phyloP scores from a whole-genome alignment of 495 filamentous ascomycete species.

The Aspergillus incahuasiensis region DNA sequence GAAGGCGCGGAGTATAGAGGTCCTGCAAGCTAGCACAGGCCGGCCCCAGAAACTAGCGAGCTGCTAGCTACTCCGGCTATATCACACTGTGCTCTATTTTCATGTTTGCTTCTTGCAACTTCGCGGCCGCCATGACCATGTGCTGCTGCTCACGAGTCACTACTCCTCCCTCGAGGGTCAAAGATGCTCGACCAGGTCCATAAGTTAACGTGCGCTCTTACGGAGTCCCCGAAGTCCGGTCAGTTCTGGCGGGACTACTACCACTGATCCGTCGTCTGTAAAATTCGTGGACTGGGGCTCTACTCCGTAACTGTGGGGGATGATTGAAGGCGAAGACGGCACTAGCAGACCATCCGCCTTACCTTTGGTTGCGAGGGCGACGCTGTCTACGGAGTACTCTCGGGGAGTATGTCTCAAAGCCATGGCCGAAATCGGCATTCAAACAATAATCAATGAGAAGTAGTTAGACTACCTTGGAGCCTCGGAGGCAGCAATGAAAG shows the following conservation, averaged over 20 bases:
- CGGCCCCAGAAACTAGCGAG: background rate
- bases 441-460: too few relatives aligned
- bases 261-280: too few relatives aligned
- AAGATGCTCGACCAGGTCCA: background rate
- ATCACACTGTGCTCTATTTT: background rate
- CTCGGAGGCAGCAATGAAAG: too few relatives aligned
- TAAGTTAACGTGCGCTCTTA: too few relatives aligned
- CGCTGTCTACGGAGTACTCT: too few relatives aligned
- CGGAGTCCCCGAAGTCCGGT: too few relatives aligned
- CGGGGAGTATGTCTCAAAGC: too few relatives aligned
- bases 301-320: background rate
- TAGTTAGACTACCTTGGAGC: too few relatives aligned
- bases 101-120: background rate
- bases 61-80: background rate
- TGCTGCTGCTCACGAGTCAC: too few relatives aligned
- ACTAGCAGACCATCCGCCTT: background rate
- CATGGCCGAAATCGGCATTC: background rate
- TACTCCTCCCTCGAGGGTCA: background rate
- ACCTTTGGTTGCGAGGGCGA: background rate
- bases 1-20: background rate
- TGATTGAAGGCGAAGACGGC: background rate
- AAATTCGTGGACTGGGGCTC: background rate
- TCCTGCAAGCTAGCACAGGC: background rate
- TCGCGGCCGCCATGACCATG: background rate
- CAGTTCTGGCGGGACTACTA: background rate